These are phyloP conservation scores for Rhizophagus sp. DNA, from an alignment of 192 early-diverging fungal species.

Conservation along the genomic window DNA sequence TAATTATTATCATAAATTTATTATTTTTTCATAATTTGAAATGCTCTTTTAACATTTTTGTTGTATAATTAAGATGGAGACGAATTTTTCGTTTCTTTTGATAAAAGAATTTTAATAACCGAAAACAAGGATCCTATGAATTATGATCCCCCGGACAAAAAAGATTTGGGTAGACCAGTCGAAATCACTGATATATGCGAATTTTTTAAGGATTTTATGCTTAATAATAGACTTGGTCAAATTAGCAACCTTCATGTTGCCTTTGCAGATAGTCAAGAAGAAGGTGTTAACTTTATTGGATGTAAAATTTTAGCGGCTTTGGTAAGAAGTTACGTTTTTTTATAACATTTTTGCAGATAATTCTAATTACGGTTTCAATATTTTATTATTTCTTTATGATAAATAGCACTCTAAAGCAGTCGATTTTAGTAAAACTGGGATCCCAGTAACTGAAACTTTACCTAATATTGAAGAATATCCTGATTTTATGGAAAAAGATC, in stretches of 20 bases:
- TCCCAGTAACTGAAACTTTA: background rate
- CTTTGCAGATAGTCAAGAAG: constrained; percentile 47
- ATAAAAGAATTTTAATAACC: constrained; percentile 46
- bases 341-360: background rate
- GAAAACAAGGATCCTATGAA: constrained; percentile 49
- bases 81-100: constrained; percentile 46
- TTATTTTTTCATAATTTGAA: background rate
- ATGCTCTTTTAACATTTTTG: background rate
- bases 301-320: constrained; percentile 65
- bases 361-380: background rate
- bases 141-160: constrained; percentile 38
- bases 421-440: constrained; percentile 22
- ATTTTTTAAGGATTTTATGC: constrained; percentile 67
- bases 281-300: constrained; percentile 47
- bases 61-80: constrained; percentile 9
- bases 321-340: background rate
- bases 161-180: constrained; percentile 37
- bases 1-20: background rate
- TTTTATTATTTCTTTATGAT: background rate
- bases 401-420: constrained; percentile 18
- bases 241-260: constrained; percentile 72
- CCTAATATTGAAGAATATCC: constrained; percentile 10
- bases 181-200: constrained; percentile 50
- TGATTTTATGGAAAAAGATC: constrained; percentile 25
- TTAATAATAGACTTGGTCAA: constrained; percentile 61